Evolutionary conservation across 208 protist genomes (phyloP).

Genomic region (Borovskyia barvae): DNA sequence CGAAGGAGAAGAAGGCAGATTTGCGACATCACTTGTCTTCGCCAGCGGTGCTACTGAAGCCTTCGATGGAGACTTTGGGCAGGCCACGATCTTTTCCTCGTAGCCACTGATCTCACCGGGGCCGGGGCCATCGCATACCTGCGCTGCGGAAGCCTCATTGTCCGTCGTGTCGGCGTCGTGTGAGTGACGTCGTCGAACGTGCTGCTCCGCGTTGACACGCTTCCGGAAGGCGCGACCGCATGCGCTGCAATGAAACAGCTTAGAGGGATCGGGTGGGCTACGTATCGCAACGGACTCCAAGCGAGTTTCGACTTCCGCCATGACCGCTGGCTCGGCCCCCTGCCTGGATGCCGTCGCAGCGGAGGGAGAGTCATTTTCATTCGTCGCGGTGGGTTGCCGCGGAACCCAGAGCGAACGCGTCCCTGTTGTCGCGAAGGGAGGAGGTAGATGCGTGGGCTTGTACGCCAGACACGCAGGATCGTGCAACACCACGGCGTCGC

Average conservation of each 20-base stretch:
- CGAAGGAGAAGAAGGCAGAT: too few species aligned
- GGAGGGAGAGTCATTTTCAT: neutral
- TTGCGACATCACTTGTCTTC: too few species aligned
- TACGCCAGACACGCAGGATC: slow-evolving; percentile 27
- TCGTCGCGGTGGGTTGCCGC: neutral
- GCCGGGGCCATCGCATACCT: slow-evolving; percentile 45
- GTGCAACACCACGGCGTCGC: neutral
- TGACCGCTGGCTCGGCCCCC: neutral
- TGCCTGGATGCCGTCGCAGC: neutral
- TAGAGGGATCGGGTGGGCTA: slow-evolving; percentile 29
- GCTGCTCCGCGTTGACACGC: slow-evolving; percentile 31
- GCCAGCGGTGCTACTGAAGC: neutral
- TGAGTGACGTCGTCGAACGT: slow-evolving; percentile 49
- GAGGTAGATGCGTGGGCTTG: slow-evolving; percentile 41
- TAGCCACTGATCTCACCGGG: slow-evolving; percentile 49
- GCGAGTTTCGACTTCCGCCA: neutral
- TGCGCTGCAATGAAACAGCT: slow-evolving; percentile 56
- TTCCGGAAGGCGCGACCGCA: slow-evolving; percentile 60
- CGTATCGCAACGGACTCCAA: slow-evolving; percentile 18
- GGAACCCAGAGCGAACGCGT: slow-evolving; percentile 24
- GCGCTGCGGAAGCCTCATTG: slow-evolving; percentile 2
- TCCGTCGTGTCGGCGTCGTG: neutral
- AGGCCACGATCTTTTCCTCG: slow-evolving; percentile 11
- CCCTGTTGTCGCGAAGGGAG: slow-evolving; percentile 53
- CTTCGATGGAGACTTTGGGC: neutral